These are phyloP conservation scores for Phytophthora tubulina DNA, from an alignment of 352 stramenopile species.

Conservation along the genomic window DNA sequence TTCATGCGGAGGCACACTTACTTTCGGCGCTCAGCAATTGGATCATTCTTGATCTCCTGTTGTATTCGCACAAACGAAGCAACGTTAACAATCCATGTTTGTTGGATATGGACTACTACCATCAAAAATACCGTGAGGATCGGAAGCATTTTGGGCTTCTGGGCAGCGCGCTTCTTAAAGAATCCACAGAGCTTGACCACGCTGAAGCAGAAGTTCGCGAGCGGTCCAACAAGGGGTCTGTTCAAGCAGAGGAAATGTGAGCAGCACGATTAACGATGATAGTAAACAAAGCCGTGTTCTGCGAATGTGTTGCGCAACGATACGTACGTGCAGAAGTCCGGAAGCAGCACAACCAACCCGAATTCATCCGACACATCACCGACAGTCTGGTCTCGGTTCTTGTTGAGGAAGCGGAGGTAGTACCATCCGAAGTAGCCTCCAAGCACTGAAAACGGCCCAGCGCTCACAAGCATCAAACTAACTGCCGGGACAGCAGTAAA, in stretches of 20 bases:
- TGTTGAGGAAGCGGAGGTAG: conserved; percentile 87
- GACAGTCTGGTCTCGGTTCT: conserved; percentile 76
- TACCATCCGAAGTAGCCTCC: conserved; percentile 88
- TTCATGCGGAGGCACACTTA: conserved; percentile 40
- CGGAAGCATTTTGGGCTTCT: conserved; percentile 68
- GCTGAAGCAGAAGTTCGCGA: conserved; percentile 86
- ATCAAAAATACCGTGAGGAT: conserved; percentile 59
- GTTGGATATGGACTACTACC: not conserved
- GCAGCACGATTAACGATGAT: conserved; percentile 7
- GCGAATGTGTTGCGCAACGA: not conserved
- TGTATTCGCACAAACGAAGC: not conserved
- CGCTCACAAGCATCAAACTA: conserved; percentile 66
- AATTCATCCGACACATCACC: conserved; percentile 87
- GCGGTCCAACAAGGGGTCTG: conserved; percentile 67
- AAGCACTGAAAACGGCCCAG: conserved; percentile 77
- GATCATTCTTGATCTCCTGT: conserved; percentile 69
- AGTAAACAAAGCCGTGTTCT: not conserved
- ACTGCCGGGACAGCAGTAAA: conserved; percentile 46
- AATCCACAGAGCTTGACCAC: conserved; percentile 88
- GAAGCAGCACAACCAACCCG: conserved; percentile 71
- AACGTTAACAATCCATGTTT: not conserved
- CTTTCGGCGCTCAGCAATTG: conserved; percentile 90
- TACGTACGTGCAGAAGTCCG: conserved; percentile 75
- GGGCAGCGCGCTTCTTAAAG: conserved; percentile 80
- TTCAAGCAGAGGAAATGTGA: conserved; percentile 7